Percentiles rank a stretch among this genome's conserved stretches.
Evolutionary conservation across 768 basidiomycete genomes (phyloP).

Genomic region (Plicaturopsis crispa): DNA sequence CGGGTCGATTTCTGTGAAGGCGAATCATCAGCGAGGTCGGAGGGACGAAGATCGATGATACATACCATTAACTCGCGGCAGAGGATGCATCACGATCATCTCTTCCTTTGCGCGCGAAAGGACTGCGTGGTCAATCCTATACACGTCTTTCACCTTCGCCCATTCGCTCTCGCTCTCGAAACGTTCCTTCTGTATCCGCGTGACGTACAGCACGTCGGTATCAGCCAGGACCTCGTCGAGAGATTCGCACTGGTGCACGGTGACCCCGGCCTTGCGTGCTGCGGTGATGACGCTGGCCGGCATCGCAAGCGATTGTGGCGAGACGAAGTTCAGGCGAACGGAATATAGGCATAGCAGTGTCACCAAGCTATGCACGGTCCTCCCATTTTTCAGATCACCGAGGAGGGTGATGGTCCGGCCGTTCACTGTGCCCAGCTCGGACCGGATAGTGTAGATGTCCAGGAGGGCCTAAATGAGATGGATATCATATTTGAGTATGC

Average conservation of each 20-base stretch:
- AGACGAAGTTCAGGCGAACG: constrained; percentile 92
- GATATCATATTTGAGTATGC: constrained; percentile 6
- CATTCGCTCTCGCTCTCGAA: constrained; percentile 79
- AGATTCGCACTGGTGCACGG: constrained; percentile 75
- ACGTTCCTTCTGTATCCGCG: constrained; percentile 92
- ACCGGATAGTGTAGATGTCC: constrained; percentile 92
- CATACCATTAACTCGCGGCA: constrained; percentile 85
- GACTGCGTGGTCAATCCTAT: constrained; percentile 90
- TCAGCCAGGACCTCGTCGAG: constrained; percentile 86
- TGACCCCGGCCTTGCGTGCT: constrained; percentile 77
- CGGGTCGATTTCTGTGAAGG: constrained; percentile 82
- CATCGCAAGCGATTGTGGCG: constrained; percentile 83
- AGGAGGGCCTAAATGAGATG: constrained; percentile 54
- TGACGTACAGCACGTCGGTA: constrained; percentile 96
- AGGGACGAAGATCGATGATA: neutral
- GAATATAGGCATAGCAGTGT: constrained; percentile 87
- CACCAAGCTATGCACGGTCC: constrained; percentile 95
- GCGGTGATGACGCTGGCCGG: constrained; percentile 76
- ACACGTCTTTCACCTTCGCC: constrained; percentile 86
- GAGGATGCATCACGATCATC: constrained; percentile 99
- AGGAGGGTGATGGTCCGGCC: constrained; percentile 89
- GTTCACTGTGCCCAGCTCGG: constrained; percentile 96
- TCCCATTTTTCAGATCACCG: constrained; percentile 96
- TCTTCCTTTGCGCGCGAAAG: constrained; percentile 90
- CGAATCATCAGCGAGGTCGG: constrained; percentile 6